A percentile compares a stretch with the other conserved stretches of the same genome.
phyloP scores from a whole-genome alignment of 257 asterid species.

The Osmanthus fragrans region DNA sequence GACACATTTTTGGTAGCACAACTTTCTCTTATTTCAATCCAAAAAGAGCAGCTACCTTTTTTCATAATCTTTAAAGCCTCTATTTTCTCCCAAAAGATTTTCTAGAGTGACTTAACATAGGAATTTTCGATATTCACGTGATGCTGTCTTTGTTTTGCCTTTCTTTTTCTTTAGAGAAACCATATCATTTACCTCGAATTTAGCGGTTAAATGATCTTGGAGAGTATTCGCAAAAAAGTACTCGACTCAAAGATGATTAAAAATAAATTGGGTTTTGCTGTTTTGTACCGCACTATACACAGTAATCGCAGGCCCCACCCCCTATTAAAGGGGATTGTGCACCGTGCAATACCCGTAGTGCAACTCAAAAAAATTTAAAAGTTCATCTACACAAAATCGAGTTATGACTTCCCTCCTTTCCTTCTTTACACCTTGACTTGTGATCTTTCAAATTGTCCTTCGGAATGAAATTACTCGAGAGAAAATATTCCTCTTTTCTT shows the following conservation, averaged over 20 bases:
- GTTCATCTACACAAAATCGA: not conserved
- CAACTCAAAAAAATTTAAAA: not conserved
- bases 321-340: too few relatives aligned
- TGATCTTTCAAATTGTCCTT: too few relatives aligned
- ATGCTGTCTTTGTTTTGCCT: conserved; percentile 13
- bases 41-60: conserved; percentile 11
- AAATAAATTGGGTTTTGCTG: too few relatives aligned
- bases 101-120: conserved; percentile 19
- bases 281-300: too few relatives aligned
- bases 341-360: too few relatives aligned
- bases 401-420: not conserved
- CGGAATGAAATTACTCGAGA: too few relatives aligned
- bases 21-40: conserved; percentile 7
- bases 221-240: conserved; percentile 2
- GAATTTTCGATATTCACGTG: conserved; percentile 28
- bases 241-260: not conserved
- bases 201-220: too few relatives aligned
- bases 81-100: not conserved
- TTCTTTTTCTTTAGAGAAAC: not conserved
- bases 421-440: too few relatives aligned
- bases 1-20: not conserved
- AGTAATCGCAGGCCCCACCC: too few relatives aligned
- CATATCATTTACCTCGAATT: too few relatives aligned
- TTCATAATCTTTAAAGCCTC: not conserved
- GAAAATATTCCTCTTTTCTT: not conserved